Percentiles rank a stretch among this genome's conserved stretches.
phyloP scores from a whole-genome alignment of 148 eudicot genomes.

The Fagopyrum tataricum region DNA sequence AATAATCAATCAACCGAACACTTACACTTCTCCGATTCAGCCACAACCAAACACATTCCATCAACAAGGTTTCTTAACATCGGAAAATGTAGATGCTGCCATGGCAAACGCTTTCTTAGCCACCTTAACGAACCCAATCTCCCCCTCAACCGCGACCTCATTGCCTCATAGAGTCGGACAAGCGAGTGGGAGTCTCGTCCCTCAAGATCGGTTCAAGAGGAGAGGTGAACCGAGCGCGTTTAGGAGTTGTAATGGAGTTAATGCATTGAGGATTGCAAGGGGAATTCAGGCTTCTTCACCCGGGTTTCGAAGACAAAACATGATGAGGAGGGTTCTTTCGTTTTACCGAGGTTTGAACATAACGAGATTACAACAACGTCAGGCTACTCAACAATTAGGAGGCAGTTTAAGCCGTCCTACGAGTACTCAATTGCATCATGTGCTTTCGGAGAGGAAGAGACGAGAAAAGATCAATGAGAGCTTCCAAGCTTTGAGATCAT shows the following conservation, averaged over 20 bases:
- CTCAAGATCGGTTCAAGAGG: background rate
- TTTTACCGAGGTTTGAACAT: constrained; percentile 34
- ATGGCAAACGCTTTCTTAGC: constrained; percentile 55
- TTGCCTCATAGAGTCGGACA: background rate
- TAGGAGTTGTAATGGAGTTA: constrained; percentile 17
- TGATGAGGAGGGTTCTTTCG: constrained; percentile 37
- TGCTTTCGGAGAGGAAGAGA: constrained; percentile 74
- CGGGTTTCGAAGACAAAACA: constrained; percentile 25
- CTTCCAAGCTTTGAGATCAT: constrained; percentile 61
- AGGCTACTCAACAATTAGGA: constrained; percentile 14
- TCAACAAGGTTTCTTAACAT: constrained; percentile 34
- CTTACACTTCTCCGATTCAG: constrained; percentile 19
- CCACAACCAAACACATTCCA: background rate
- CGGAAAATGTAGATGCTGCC: constrained; percentile 48
- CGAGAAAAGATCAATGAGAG: constrained; percentile 85
- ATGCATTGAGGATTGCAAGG: background rate
- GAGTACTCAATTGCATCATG: constrained; percentile 58
- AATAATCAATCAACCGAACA: constrained; percentile 12
- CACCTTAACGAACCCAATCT: constrained; percentile 41
- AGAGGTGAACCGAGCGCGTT: constrained; percentile 42
- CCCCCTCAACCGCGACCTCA: constrained; percentile 24
- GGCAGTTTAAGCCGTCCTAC: constrained; percentile 27
- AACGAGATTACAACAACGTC: constrained; percentile 16
- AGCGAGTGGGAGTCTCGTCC: background rate
- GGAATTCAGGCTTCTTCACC: constrained; percentile 3